Conservation (phyloP, 2,329 filamentous ascomycete genomes). For the Cercospora sojina region DNA sequence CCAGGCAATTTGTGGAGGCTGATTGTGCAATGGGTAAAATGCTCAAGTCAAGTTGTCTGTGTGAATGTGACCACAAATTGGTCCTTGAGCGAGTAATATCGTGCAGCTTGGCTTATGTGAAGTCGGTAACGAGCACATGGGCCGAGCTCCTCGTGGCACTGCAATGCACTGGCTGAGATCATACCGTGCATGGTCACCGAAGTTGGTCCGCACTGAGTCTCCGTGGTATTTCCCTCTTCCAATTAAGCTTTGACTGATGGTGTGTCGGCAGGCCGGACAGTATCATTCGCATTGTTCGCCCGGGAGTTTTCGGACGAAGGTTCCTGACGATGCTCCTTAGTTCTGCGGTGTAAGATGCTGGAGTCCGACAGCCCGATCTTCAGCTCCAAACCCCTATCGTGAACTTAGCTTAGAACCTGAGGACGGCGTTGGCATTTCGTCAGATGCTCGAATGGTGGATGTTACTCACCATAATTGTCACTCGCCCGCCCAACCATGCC, state of each 20-base stretch:
- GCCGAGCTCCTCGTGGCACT: not conserved
- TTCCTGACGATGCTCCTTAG: not conserved
- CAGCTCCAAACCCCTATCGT: not conserved
- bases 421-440: not conserved
- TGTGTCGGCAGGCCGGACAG: not conserved
- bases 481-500: not conserved
- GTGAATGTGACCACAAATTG: not conserved
- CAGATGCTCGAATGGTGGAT: not conserved
- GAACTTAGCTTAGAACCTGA: not conserved
- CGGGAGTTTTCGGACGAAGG: not conserved
- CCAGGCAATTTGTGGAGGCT: not conserved
- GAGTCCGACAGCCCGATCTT: not conserved
- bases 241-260: not conserved
- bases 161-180: not conserved
- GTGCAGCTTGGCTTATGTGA: not conserved
- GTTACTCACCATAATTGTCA: not conserved
- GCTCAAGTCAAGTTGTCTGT: not conserved
- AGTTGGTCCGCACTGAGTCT: not conserved
- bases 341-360: not conserved
- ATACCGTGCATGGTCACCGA: not conserved
- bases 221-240: not conserved
- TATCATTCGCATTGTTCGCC: not conserved
- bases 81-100: not conserved
- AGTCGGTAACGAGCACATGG: not conserved
- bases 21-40: not conserved